Evolutionary conservation across 257 asterid species (phyloP), one percentile per base, ranked within the genome.

Genomic region (Capsicum baccatum): DNA sequence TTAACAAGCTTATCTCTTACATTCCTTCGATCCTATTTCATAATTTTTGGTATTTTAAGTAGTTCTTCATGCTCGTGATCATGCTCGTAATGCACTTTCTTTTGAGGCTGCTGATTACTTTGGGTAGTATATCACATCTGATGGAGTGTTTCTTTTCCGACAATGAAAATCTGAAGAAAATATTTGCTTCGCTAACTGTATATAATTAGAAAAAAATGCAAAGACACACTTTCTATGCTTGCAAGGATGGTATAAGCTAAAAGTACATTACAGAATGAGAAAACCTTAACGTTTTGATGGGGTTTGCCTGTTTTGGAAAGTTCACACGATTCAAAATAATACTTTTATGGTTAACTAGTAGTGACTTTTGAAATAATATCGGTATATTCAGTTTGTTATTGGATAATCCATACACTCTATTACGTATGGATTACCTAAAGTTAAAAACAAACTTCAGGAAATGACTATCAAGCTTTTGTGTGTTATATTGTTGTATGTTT

Each of bases 151-250:
- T 71, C 59, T 19, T 48, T 73, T 50, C 39, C 37, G 37, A 19
- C 16, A 74, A 52, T 50, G 60, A 52, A 8, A 74, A 21, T 74
- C 81, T 21, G 62, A 74, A 74, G 62, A 13, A 74, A 74, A 74
- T 50, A 50, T 21, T 74, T 74, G 12, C 6, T 19, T 74, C 48
- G 50, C 11, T 71, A 71, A 50, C 81, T 21, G 2, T 12, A 21
- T 50, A 60, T 21, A 74, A 12, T 9, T 19, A 21, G 62, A 74
- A 50, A 74, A 74, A 74, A 26, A 26, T 19, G 44, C 81, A 74
- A 74, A 11, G 44, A 54, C 39, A 21, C 12, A 74, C 19, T 12
- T 50, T 74, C 80, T 21, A 74, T 74, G 62, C 81, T 21, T 50
- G 21, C 21, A 14, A 0, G 62, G 44, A 33, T 52, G 81, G 62